A percentile compares a stretch with the other conserved stretches of the same genome.
Evolutionary conservation across 2,329 filamentous ascomycete genomes (phyloP).

Genomic region (Diaporthe citri): DNA sequence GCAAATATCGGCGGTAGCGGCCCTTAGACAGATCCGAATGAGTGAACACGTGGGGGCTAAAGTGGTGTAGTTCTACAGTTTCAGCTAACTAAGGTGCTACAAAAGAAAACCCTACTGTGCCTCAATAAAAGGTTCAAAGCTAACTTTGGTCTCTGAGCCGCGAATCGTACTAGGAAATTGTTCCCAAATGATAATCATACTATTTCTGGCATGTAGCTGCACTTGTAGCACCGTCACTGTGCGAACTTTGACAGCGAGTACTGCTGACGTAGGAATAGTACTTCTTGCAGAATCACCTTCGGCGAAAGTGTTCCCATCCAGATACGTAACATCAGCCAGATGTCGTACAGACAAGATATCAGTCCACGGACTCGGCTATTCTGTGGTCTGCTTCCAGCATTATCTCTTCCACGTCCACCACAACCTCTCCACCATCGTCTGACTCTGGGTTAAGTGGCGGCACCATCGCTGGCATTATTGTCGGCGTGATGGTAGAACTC

Average conservation of each 20-base stretch:
- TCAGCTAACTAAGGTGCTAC: background rate
- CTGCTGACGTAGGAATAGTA: background rate
- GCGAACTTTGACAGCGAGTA: background rate
- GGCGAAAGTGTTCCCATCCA: background rate
- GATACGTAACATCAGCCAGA: too few species aligned
- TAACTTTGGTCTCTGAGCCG: background rate
- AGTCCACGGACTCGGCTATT: too few species aligned
- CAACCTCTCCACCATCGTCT: too few species aligned
- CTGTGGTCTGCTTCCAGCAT: too few species aligned
- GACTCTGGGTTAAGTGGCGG: too few species aligned
- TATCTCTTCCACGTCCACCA: too few species aligned
- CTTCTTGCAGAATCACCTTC: background rate
- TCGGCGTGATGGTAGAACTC: too few species aligned
- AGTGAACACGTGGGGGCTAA: background rate
- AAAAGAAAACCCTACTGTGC: background rate
- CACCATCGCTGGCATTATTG: too few species aligned
- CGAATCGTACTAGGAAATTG: background rate
- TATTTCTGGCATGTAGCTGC: background rate
- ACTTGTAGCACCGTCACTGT: background rate
- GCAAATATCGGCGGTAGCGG: background rate
- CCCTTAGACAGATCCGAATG: background rate
- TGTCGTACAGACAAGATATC: too few species aligned
- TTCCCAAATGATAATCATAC: background rate
- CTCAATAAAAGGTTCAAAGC: background rate
- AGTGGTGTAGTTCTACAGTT: background rate